Evolutionary conservation across 2,329 filamentous ascomycete genomes (phyloP).

Genomic region (Phialophora verrucosa): DNA sequence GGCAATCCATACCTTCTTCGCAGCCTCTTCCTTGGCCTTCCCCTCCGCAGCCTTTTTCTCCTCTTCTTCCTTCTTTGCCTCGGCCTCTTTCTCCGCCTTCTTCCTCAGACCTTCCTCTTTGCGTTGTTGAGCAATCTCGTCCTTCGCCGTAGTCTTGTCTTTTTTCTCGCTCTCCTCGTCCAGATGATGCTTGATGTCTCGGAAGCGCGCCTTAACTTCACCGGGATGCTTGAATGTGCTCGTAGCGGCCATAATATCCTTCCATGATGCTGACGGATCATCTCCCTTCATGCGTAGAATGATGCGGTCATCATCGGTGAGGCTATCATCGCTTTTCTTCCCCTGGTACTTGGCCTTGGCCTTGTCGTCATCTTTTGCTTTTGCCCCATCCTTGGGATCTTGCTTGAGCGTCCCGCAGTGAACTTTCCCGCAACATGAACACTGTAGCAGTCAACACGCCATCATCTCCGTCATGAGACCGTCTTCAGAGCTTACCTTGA

Average conservation of each 20-base stretch:
- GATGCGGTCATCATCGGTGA: slow-evolving; percentile 38
- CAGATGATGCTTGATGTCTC: slow-evolving; percentile 33
- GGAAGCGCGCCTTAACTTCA: slow-evolving; percentile 36
- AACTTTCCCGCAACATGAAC: slow-evolving; percentile 32
- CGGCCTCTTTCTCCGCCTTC: slow-evolving; percentile 16
- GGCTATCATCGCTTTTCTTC: slow-evolving; percentile 21
- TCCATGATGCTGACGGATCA: slow-evolving; percentile 35
- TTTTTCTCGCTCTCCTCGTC: slow-evolving; percentile 24
- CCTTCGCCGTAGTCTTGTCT: slow-evolving; percentile 22
- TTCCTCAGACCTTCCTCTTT: slow-evolving; percentile 26
- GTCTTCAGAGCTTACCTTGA: slow-evolving; percentile 12
- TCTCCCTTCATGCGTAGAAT: slow-evolving; percentile 40
- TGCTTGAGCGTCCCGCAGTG: slow-evolving; percentile 13
- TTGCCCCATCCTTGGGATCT: slow-evolving; percentile 10
- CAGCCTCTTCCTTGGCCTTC: slow-evolving; percentile 15
- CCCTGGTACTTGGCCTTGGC: slow-evolving; percentile 11
- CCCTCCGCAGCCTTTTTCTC: slow-evolving; percentile 21
- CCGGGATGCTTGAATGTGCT: slow-evolving; percentile 24
- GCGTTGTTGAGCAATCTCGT: slow-evolving; percentile 5
- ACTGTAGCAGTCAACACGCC: slow-evolving; percentile 20
- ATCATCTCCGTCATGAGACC: not conserved
- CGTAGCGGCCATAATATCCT: slow-evolving; percentile 34
- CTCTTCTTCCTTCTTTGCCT: slow-evolving; percentile 13
- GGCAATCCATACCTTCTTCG: not conserved
- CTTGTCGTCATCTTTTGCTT: slow-evolving; percentile 13